Evolutionary conservation across 176 grass and related monocot species (phyloP).

Genomic region (Cocos nucifera): DNA sequence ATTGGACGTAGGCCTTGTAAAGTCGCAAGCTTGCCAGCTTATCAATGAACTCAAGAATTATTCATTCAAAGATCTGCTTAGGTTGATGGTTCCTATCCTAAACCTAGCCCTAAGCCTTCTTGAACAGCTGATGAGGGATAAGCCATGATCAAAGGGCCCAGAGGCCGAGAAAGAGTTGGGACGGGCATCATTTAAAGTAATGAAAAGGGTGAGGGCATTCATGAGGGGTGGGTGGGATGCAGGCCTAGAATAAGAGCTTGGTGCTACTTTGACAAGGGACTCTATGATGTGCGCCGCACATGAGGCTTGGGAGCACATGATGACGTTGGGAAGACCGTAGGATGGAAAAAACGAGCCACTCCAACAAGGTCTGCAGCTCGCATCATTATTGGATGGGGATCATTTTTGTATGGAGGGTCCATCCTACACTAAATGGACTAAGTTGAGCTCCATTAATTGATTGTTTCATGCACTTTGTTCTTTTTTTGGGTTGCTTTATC

Average conservation of each 20-base stretch:
- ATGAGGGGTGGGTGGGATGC: not conserved
- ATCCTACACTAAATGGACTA: not conserved
- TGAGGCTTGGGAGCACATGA: constrained; percentile 24
- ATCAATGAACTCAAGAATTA: not conserved
- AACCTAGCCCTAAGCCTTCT: no score
- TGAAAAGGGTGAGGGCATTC: constrained; percentile 23
- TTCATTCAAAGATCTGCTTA: not conserved
- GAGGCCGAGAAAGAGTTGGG: constrained; percentile 16
- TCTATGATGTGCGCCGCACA: constrained; percentile 38
- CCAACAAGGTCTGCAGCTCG: constrained; percentile 7
- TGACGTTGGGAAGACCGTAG: no score
- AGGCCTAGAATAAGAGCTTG: not conserved
- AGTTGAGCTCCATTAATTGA: constrained; percentile 14
- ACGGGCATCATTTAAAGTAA: constrained; percentile 38
- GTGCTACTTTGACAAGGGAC: constrained; percentile 28
- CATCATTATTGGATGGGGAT: not conserved
- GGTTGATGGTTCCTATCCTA: no score
- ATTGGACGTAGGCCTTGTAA: not conserved
- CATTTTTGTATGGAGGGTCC: not conserved
- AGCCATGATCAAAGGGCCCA: constrained; percentile 9
- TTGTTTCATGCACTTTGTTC: constrained; percentile 8
- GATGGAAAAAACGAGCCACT: no score
- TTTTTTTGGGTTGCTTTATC: no score
- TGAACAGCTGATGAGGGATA: no score
- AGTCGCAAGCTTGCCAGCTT: constrained; percentile 17